Conservation (phyloP, 768 basidiomycete species). For the Tylopilus balloui region DNA sequence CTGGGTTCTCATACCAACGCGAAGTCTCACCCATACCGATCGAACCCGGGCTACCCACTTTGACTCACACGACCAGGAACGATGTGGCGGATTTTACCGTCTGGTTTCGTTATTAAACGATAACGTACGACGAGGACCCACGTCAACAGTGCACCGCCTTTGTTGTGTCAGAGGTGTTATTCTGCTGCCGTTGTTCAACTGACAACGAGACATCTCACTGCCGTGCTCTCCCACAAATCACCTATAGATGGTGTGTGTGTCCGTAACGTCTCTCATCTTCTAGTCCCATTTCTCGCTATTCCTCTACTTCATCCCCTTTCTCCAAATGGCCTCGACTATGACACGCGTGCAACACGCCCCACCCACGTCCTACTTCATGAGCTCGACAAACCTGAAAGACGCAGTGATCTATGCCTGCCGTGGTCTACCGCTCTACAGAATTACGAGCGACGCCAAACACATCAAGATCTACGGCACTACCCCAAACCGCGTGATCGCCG, state of each 20-base stretch:
- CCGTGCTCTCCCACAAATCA: neutral
- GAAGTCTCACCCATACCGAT: neutral
- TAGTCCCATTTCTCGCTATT: neutral
- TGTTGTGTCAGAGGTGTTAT: too few species aligned
- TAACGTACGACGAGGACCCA: too few species aligned
- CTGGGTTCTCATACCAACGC: neutral
- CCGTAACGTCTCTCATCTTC: neutral
- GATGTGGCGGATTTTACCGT: too few species aligned
- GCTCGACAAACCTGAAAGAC: slow-evolving; percentile 16
- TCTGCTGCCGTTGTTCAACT: slow-evolving; percentile 1
- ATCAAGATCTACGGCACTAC: slow-evolving; percentile 12
- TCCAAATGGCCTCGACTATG: slow-evolving; percentile 25
- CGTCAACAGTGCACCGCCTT: too few species aligned
- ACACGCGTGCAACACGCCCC: slow-evolving; percentile 26
- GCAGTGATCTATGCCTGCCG: slow-evolving; percentile 18
- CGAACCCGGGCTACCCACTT: neutral
- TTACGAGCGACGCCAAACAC: slow-evolving; percentile 19
- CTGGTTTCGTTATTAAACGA: too few species aligned
- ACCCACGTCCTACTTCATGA: slow-evolving; percentile 28
- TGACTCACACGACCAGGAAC: neutral
- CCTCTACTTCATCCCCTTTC: too few species aligned
- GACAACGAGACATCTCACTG: neutral
- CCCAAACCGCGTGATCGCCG: slow-evolving; percentile 15
- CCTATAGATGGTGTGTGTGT: neutral
- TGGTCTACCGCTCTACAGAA: slow-evolving; percentile 22